Percentiles rank a stretch among this genome's conserved stretches.
These are phyloP conservation scores for Leucosporidium scottii DNA, from an alignment of 768 basidiomycete species.

Conservation along the genomic window DNA sequence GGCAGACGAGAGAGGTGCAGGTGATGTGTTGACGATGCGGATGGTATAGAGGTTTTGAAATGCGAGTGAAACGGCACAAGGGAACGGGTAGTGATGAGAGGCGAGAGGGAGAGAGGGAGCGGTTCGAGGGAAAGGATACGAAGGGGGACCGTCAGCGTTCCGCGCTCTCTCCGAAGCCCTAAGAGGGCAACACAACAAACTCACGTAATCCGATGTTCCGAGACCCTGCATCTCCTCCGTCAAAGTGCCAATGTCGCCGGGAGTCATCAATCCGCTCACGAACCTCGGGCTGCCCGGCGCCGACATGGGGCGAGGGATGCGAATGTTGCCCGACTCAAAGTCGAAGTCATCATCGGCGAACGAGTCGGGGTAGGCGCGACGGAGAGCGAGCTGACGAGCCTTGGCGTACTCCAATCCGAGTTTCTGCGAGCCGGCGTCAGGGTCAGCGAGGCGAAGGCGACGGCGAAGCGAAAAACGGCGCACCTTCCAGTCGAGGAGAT, in stretches of 20 bases:
- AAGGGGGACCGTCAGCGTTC: too few relatives aligned
- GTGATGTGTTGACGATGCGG: too few relatives aligned
- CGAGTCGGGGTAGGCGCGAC: constrained; percentile 90
- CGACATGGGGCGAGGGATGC: constrained; percentile 56
- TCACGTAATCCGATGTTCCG: constrained; percentile 76
- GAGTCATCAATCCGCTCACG: constrained; percentile 71
- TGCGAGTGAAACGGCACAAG: too few relatives aligned
- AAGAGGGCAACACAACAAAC: constrained; percentile 43
- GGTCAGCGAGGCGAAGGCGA: too few relatives aligned
- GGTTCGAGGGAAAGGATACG: too few relatives aligned
- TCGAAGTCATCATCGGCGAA: constrained; percentile 61
- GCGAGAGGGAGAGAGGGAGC: too few relatives aligned
- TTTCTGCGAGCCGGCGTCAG: too few relatives aligned
- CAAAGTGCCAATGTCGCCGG: constrained; percentile 84
- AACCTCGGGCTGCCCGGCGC: constrained; percentile 83
- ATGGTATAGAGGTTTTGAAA: too few relatives aligned
- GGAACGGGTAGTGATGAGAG: too few relatives aligned
- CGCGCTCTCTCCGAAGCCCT: neutral
- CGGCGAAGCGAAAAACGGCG: constrained; percentile 29
- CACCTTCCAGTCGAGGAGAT: constrained; percentile 96
- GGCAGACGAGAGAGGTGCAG: too few relatives aligned
- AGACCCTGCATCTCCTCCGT: constrained; percentile 74
- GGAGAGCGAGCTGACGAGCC: constrained; percentile 71
- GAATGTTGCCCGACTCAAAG: constrained; percentile 60
- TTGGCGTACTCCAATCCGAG: constrained; percentile 94